Percentiles rank a stretch among this genome's conserved stretches.
phyloP scores from a whole-genome alignment of 495 filamentous ascomycete species.

The Peziza echinospora region DNA sequence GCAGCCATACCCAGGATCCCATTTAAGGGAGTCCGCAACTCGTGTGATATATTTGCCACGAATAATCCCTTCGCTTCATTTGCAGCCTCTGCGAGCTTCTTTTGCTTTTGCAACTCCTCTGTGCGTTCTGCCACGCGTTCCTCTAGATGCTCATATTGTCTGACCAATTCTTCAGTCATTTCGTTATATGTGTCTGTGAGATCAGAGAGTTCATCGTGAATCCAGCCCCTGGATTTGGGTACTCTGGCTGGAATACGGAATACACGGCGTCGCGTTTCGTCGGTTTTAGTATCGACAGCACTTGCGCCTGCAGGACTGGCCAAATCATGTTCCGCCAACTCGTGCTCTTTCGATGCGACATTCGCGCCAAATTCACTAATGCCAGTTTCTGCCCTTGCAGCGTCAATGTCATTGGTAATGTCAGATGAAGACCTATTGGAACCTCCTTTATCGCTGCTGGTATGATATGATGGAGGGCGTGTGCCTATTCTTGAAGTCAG shows the following conservation, averaged over 20 bases:
- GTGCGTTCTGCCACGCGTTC: conserved; percentile 69
- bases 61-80: conserved; percentile 91
- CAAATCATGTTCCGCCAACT: no score
- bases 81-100: conserved; percentile 74
- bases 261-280: conserved; percentile 27
- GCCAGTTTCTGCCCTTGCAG: conserved; percentile 4
- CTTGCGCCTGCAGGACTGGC: no score
- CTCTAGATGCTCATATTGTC: conserved; percentile 65
- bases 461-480: no score
- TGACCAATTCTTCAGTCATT: conserved; percentile 75
- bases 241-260: conserved; percentile 77
- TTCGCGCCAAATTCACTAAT: no score
- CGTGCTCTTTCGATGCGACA: no score
- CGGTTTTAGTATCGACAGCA: conserved; percentile 4
- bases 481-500: no score
- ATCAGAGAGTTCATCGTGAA: conserved; percentile 77
- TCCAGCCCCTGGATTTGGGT: conserved; percentile 44
- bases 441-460: no score
- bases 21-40: conserved; percentile 79
- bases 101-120: conserved; percentile 54
- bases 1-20: conserved; percentile 86
- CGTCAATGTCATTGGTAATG: conserved; percentile 12
- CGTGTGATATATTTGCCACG: conserved; percentile 89
- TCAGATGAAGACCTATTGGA: no score
- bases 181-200: conserved; percentile 75